Conservation (phyloP, 169 alveolate species). For the Babesia ovis region DNA sequence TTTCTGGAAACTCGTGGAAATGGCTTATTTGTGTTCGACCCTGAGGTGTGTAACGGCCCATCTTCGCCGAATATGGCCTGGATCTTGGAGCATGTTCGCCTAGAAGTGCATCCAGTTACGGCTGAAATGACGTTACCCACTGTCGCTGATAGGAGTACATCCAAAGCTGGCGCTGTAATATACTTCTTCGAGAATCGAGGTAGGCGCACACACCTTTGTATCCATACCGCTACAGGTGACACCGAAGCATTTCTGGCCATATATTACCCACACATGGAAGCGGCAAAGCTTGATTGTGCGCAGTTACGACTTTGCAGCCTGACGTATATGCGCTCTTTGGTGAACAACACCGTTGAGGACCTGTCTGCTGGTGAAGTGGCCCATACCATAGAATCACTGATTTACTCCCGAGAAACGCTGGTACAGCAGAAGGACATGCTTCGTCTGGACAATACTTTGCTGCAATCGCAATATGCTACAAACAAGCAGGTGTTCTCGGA, state of each 20-base stretch:
- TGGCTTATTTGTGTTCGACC: conserved; percentile 43
- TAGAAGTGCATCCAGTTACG: conserved; percentile 26
- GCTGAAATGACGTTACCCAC: conserved; percentile 36
- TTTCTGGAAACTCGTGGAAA: conserved; percentile 56
- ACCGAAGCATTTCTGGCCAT: conserved; percentile 53
- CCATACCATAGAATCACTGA: conserved; percentile 58
- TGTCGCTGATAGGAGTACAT: neutral
- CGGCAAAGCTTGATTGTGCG: neutral
- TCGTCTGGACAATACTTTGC: conserved; percentile 57
- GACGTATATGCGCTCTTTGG: conserved; percentile 38
- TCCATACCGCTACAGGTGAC: neutral
- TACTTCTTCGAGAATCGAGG: conserved; percentile 27
- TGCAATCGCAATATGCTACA: conserved; percentile 36
- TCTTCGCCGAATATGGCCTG: conserved; percentile 58
- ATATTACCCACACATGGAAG: conserved; percentile 13
- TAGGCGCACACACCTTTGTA: conserved; percentile 8
- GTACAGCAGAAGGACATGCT: conserved; percentile 51
- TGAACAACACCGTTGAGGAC: conserved; percentile 7
- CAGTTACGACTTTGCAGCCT: conserved; percentile 49
- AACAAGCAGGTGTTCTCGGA: conserved; percentile 66
- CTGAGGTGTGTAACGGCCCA: conserved; percentile 22
- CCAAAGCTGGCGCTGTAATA: conserved; percentile 8
- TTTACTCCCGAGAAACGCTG: conserved; percentile 39
- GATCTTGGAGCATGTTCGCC: conserved; percentile 54
- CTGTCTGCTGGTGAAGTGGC: conserved; percentile 27